A percentile compares a stretch with the other conserved stretches of the same genome.
Conservation (phyloP, 1,284 basidiomycete species). For the Boletus sp. region DNA sequence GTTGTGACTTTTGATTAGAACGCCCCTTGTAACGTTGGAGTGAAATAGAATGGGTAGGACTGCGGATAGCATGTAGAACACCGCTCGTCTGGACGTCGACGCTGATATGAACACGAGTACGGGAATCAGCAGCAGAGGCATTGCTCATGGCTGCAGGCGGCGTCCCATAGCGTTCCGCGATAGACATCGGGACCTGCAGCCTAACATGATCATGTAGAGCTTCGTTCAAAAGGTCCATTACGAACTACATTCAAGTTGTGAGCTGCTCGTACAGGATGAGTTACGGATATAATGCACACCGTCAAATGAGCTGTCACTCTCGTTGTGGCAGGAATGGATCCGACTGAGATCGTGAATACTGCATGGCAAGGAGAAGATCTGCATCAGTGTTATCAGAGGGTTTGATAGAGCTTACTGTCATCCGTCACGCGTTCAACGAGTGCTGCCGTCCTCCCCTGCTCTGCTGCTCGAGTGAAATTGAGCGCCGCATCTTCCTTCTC, state of each 20-base stretch:
- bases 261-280: not conserved
- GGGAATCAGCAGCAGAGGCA: slow-evolving; percentile 35
- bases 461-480: slow-evolving; percentile 47
- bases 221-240: slow-evolving; percentile 50
- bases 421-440: slow-evolving; percentile 54
- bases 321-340: slow-evolving; percentile 48
- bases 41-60: slow-evolving; percentile 47
- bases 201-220: slow-evolving; percentile 51
- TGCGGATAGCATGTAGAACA: slow-evolving; percentile 41
- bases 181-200: slow-evolving; percentile 52
- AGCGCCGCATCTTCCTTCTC: slow-evolving; percentile 50
- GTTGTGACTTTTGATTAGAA: slow-evolving; percentile 40
- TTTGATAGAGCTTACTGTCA: slow-evolving; percentile 46
- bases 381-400: slow-evolving; percentile 2
- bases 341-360: slow-evolving; percentile 64
- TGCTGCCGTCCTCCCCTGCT: slow-evolving; percentile 47
- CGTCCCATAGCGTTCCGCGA: slow-evolving; percentile 56
- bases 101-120: slow-evolving; percentile 45
- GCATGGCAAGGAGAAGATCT: not conserved
- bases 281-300: slow-evolving; percentile 37
- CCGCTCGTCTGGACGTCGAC: slow-evolving; percentile 53
- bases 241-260: slow-evolving; percentile 28
- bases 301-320: slow-evolving; percentile 47
- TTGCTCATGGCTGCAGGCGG: slow-evolving; percentile 42
- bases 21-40: slow-evolving; percentile 40